phyloP scores from a whole-genome alignment of 352 stramenopile species.

The Globisporangium echinulatum region DNA sequence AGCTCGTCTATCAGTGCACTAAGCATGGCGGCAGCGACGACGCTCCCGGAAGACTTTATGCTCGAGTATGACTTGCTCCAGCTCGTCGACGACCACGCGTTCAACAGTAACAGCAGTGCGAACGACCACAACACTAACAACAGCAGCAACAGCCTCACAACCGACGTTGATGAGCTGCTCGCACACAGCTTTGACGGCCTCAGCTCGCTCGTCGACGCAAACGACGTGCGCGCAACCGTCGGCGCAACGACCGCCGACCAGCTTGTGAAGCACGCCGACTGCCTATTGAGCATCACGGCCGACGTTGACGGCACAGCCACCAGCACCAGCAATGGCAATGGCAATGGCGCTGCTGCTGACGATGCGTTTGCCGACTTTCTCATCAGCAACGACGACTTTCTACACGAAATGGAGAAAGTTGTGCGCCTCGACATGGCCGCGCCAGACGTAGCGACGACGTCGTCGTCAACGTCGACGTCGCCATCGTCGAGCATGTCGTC shows the following conservation, averaged over 20 bases:
- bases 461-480: constrained; percentile 17
- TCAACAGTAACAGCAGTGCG: not conserved
- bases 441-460: constrained; percentile 2
- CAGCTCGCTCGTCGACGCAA: constrained; percentile 6
- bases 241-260: not conserved
- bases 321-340: too few species aligned
- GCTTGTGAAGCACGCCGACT: constrained; percentile 11
- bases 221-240: not conserved
- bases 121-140: not conserved
- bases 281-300: constrained; percentile 15
- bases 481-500: constrained; percentile 19
- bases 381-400: constrained; percentile 51
- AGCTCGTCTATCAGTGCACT: too few species aligned
- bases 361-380: constrained; percentile 42
- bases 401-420: constrained; percentile 46
- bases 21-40: constrained; percentile 13
- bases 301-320: not conserved
- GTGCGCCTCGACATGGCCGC: constrained; percentile 28
- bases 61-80: constrained; percentile 30
- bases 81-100: constrained; percentile 25
- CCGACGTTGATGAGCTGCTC: constrained; percentile 25
- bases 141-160: too few species aligned
- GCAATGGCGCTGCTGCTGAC: not conserved
- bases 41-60: constrained; percentile 23
- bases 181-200: constrained; percentile 16